A percentile compares a stretch with the other conserved stretches of the same genome.
phyloP scores from a whole-genome alignment of 108 stramenopile species.

The Nitzschia putrida region DNA sequence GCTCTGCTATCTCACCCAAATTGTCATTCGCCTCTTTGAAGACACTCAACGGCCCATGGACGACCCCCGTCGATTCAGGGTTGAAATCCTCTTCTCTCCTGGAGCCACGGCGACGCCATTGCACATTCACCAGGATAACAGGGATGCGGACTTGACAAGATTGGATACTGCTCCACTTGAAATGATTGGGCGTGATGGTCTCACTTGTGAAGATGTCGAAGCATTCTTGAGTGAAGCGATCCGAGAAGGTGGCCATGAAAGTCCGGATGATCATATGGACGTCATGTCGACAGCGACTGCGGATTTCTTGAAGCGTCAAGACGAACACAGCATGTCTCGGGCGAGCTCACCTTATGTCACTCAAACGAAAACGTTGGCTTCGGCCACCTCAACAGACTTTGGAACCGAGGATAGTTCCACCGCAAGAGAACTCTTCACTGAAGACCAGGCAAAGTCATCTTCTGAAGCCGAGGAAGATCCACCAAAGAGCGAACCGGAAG shows the following conservation, averaged over 20 bases:
- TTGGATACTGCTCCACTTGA: constrained; percentile 73
- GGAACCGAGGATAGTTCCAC: neutral
- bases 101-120: constrained; percentile 89
- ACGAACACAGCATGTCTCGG: neutral
- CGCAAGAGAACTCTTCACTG: neutral
- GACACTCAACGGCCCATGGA: constrained; percentile 59
- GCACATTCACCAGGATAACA: constrained; percentile 76
- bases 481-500: neutral
- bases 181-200: constrained; percentile 67
- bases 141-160: constrained; percentile 68
- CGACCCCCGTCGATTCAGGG: constrained; percentile 81
- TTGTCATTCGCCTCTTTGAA: constrained; percentile 96
- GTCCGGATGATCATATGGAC: constrained; percentile 31
- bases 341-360: neutral
- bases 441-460: neutral
- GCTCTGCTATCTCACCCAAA: constrained; percentile 95
- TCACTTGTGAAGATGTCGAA: constrained; percentile 81
- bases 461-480: constrained; percentile 4
- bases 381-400: neutral
- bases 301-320: neutral
- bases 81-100: constrained; percentile 83
- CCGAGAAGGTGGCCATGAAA: constrained; percentile 43
- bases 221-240: constrained; percentile 70
- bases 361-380: neutral
- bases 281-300: neutral